phyloP scores from a whole-genome alignment of 163 green algal genomes.

The Chlorella variabilis region DNA sequence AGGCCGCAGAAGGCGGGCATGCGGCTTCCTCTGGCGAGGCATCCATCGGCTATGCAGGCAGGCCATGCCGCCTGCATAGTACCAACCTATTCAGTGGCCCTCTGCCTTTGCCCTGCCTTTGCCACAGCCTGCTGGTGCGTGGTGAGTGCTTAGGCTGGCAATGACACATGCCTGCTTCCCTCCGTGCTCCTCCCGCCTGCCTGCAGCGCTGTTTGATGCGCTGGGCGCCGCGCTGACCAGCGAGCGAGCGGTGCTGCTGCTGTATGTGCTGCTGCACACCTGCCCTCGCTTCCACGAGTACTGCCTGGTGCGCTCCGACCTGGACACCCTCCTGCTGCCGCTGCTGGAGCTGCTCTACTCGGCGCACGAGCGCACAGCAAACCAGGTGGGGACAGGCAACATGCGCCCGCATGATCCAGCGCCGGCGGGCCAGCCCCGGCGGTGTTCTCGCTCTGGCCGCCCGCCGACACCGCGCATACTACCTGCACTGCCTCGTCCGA shows the following conservation, averaged over 20 bases:
- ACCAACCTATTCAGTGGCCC: too few species aligned
- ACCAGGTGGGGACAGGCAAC: conserved; percentile 42
- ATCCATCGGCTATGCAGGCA: conserved; percentile 30
- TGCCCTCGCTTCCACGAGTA: conserved; percentile 69
- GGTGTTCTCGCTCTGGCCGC: too few species aligned
- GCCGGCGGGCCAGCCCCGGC: too few species aligned
- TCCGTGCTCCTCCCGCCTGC: background rate
- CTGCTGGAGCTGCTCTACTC: conserved; percentile 80
- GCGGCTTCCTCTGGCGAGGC: background rate
- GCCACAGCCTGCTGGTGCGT: too few species aligned
- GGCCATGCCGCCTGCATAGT: background rate
- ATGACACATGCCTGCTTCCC: too few species aligned
- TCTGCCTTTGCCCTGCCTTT: too few species aligned
- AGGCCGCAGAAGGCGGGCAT: conserved; percentile 15
- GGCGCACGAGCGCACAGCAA: conserved; percentile 56
- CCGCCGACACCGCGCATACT: too few species aligned
- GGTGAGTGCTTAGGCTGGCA: too few species aligned
- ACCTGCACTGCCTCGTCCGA: background rate
- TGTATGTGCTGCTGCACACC: conserved; percentile 85
- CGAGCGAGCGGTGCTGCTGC: conserved; percentile 79
- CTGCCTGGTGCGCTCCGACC: conserved; percentile 57
- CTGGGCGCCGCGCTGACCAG: conserved; percentile 54
- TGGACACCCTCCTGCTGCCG: conserved; percentile 76
- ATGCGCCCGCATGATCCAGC: too few species aligned
- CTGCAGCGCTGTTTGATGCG: conserved; percentile 62